phyloP scores from a whole-genome alignment of 2,329 filamentous ascomycete species.

The Paraconiothyrium brasiliense region DNA sequence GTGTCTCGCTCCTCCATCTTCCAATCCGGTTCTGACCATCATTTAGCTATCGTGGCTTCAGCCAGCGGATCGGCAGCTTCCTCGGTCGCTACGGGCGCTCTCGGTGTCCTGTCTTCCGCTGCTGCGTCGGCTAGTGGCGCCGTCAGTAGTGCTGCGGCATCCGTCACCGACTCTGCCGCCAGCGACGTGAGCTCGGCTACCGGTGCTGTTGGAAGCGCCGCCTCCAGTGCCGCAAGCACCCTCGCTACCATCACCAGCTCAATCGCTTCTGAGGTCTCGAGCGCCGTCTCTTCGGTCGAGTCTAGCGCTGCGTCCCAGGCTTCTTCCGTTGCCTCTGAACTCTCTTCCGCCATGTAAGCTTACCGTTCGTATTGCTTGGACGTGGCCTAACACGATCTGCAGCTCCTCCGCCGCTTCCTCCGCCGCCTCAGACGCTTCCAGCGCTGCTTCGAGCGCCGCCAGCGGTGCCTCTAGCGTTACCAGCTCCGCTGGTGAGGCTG shows the following conservation, averaged over 20 bases:
- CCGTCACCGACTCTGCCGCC: conserved; percentile 25
- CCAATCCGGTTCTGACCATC: background rate
- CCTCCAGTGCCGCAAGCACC: conserved; percentile 6
- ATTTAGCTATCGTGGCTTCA: conserved; percentile 22
- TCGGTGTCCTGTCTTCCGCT: conserved; percentile 37
- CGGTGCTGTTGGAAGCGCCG: conserved; percentile 7
- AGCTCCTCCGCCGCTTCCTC: conserved; percentile 12
- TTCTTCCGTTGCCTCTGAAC: conserved; percentile 17
- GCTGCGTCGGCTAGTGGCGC: conserved; percentile 18
- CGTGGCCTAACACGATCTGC: background rate
- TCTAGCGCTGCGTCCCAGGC: conserved; percentile 5
- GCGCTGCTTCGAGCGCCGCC: conserved; percentile 12
- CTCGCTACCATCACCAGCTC: conserved; percentile 16
- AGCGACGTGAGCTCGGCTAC: conserved; percentile 17
- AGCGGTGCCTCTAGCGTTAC: conserved; percentile 23
- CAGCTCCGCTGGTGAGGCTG: conserved; percentile 21
- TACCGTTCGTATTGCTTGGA: background rate
- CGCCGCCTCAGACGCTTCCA: conserved; percentile 11
- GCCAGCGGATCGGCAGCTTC: conserved; percentile 20
- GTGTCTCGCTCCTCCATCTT: conserved; percentile 6
- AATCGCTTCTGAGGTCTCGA: conserved; percentile 10
- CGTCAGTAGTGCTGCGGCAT: conserved; percentile 20
- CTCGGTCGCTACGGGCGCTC: conserved; percentile 28
- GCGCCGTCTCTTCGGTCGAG: conserved; percentile 4
- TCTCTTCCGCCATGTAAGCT: conserved; percentile 16